These are phyloP conservation scores for Lepiota brunneoincarnata DNA, from an alignment of 768 basidiomycete genomes.

Conservation along the genomic window DNA sequence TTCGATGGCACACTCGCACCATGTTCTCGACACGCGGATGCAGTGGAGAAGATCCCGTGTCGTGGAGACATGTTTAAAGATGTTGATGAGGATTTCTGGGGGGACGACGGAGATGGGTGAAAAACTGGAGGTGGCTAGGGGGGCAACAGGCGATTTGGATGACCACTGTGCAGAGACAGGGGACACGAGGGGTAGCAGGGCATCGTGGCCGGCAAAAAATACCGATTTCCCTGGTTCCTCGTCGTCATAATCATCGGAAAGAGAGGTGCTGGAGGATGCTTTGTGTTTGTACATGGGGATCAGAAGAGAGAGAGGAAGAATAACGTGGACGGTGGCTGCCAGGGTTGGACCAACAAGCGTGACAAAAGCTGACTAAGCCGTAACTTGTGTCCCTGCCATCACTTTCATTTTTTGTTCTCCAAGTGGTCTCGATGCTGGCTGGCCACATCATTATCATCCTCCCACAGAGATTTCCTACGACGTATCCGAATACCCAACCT, in stretches of 20 bases:
- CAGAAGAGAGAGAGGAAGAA: constrained; percentile 18
- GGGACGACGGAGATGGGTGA: constrained; percentile 72
- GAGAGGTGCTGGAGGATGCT: constrained; percentile 74
- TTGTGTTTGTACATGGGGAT: constrained; percentile 47
- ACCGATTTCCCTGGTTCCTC: constrained; percentile 43
- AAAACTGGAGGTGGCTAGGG: constrained; percentile 26
- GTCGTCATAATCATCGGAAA: constrained; percentile 75
- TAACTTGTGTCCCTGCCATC: background rate
- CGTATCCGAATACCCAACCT: too few relatives aligned
- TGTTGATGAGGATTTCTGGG: constrained; percentile 89
- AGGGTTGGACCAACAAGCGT: background rate
- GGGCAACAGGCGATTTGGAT: constrained; percentile 24
- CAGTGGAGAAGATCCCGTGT: constrained; percentile 71
- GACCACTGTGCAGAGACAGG: constrained; percentile 72
- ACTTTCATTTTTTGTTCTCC: background rate
- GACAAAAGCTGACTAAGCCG: constrained; percentile 14
- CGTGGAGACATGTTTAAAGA: constrained; percentile 79
- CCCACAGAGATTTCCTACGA: too few relatives aligned
- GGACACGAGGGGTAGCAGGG: constrained; percentile 34
- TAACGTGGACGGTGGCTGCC: constrained; percentile 14
- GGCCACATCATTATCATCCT: too few relatives aligned
- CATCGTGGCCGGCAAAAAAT: constrained; percentile 49
- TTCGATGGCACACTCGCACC: constrained; percentile 96
- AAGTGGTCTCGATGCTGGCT: background rate
- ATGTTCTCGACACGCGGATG: constrained; percentile 81